Conservation (phyloP, 257 asterid species). For the Cruciata laevipes region DNA sequence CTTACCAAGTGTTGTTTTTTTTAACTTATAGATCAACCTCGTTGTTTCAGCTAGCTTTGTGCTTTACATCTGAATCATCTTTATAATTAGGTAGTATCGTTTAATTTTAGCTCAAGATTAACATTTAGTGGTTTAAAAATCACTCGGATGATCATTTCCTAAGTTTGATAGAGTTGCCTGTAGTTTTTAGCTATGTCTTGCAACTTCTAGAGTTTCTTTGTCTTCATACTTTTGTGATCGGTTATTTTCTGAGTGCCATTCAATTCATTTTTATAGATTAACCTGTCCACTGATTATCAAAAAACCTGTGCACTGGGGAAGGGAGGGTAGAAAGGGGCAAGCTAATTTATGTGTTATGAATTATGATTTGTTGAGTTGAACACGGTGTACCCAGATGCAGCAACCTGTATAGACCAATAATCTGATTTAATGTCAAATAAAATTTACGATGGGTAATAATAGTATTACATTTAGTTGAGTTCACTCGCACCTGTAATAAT, state of each 20-base stretch:
- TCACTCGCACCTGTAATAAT: too few relatives aligned
- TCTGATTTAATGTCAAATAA: too few relatives aligned
- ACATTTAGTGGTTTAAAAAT: slow-evolving; percentile 3
- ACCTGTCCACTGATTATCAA: too few relatives aligned
- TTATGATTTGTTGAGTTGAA: too few relatives aligned
- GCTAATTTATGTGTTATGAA: too few relatives aligned
- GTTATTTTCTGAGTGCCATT: not conserved
- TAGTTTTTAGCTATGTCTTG: slow-evolving; percentile 1
- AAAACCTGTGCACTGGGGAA: too few relatives aligned
- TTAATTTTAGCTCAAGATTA: slow-evolving; percentile 7
- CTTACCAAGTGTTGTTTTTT: not conserved
- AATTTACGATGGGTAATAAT: too few relatives aligned
- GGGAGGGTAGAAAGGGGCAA: too few relatives aligned
- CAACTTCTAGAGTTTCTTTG: not conserved
- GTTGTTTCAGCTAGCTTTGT: not conserved
- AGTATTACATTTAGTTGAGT: too few relatives aligned
- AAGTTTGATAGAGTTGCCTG: not conserved
- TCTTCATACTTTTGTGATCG: not conserved
- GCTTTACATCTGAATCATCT: not conserved
- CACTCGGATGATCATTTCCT: not conserved
- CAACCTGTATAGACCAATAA: too few relatives aligned
- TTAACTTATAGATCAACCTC: not conserved
- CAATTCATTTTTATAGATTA: not conserved
- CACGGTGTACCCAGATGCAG: too few relatives aligned
- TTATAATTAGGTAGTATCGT: slow-evolving; percentile 1